Conservation (phyloP, 257 asterid species). For the Solanum chilense region DNA sequence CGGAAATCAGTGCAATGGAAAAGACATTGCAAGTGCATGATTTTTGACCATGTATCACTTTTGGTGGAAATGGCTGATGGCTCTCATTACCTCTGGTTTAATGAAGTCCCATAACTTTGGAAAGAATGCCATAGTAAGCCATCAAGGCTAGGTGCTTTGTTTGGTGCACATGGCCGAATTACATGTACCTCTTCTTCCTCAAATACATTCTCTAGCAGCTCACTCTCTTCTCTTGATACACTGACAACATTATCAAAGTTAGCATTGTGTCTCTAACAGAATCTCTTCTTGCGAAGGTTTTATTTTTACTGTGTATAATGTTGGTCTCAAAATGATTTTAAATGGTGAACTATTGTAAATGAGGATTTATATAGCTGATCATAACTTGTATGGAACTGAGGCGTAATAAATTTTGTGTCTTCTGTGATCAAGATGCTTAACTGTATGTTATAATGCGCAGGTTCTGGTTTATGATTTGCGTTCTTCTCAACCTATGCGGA, state of each 20-base stretch:
- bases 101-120: not conserved
- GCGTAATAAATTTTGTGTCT: not conserved
- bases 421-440: not conserved
- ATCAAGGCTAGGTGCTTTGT: not conserved
- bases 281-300: not conserved
- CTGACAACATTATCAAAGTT: not conserved
- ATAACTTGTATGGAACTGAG: not conserved
- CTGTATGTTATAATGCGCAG: slow-evolving; percentile 30
- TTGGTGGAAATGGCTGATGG: not conserved
- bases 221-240: not conserved
- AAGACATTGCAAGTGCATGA: not conserved
- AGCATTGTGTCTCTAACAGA: not conserved
- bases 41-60: not conserved
- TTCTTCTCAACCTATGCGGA: slow-evolving; percentile 56
- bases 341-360: not conserved
- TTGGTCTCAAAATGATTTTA: not conserved
- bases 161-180: not conserved
- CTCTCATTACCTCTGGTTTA: not conserved
- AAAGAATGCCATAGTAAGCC: not conserved
- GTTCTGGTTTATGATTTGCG: slow-evolving; percentile 80
- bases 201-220: not conserved
- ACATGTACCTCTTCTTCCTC: not conserved
- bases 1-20: not conserved
- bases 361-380: not conserved
- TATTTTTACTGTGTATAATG: not conserved